Conservation (phyloP, 495 filamentous ascomycete genomes). For the Neurospora hispaniola region DNA sequence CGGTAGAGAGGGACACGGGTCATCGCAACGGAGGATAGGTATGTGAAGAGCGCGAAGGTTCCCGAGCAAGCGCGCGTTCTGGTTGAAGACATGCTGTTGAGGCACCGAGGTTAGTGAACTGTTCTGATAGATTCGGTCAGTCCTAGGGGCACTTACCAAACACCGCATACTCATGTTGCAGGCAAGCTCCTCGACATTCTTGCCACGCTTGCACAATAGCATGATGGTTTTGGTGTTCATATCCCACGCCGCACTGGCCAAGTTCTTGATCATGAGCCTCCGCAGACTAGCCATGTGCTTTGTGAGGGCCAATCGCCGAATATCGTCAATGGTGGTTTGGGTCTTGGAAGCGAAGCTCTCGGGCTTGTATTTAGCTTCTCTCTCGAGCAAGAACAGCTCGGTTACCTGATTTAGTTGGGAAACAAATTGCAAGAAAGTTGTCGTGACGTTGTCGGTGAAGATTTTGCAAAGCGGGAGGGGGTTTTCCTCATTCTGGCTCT, state of each 20-base stretch:
- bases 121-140: neutral
- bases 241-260: conserved; percentile 42
- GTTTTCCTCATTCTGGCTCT: conserved; percentile 36
- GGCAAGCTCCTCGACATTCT: conserved; percentile 41
- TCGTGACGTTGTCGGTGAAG: conserved; percentile 49
- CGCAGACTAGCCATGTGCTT: conserved; percentile 34
- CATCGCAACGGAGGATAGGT: conserved; percentile 37
- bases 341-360: conserved; percentile 39
- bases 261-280: conserved; percentile 40
- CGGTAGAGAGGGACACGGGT: conserved; percentile 37
- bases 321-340: conserved; percentile 37
- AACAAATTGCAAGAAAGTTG: conserved; percentile 39
- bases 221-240: conserved; percentile 37
- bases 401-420: conserved; percentile 38
- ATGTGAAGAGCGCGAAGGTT: conserved; percentile 44
- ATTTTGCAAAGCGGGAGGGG: conserved; percentile 44
- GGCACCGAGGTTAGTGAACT: neutral
- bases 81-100: conserved; percentile 41
- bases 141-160: conserved; percentile 33
- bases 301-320: conserved; percentile 38
- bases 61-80: conserved; percentile 33
- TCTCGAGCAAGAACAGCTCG: conserved; percentile 50
- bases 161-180: conserved; percentile 37
- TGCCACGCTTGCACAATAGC: conserved; percentile 37
- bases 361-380: conserved; percentile 34